Conservation (phyloP, 495 filamentous ascomycete species). For the Talaromyces borbonicus region DNA sequence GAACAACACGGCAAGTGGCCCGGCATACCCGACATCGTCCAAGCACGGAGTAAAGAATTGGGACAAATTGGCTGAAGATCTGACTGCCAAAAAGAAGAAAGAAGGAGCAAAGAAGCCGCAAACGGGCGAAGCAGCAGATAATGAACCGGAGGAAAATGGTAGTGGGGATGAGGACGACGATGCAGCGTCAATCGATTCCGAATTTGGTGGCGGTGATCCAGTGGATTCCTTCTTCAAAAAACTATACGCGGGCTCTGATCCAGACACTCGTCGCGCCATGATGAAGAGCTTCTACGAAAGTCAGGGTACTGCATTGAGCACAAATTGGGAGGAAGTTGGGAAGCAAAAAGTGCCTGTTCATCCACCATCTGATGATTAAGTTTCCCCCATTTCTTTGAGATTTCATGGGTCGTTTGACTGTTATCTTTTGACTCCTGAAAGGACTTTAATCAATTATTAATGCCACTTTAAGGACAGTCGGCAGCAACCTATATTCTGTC, state of each 20-base stretch:
- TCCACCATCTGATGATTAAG: slow-evolving; percentile 43
- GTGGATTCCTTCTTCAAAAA: slow-evolving; percentile 87
- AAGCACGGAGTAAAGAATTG: slow-evolving; percentile 78
- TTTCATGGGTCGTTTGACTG: too few species aligned
- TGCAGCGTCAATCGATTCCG: slow-evolving; percentile 39
- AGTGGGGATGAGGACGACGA: slow-evolving; percentile 33
- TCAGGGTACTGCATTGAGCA: slow-evolving; percentile 86
- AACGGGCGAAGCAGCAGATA: slow-evolving; percentile 11
- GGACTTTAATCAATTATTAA: too few species aligned
- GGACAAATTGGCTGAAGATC: slow-evolving; percentile 64
- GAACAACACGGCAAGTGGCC: slow-evolving; percentile 25
- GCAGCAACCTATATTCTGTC: too few species aligned
- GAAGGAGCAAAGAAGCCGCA: slow-evolving; percentile 8
- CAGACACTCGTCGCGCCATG: slow-evolving; percentile 84
- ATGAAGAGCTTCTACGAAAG: slow-evolving; percentile 95
- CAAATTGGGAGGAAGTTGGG: slow-evolving; percentile 81
- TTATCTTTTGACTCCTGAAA: too few species aligned
- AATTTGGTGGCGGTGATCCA: slow-evolving; percentile 58
- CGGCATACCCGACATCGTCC: slow-evolving; percentile 83
- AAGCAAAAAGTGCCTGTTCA: slow-evolving; percentile 59
- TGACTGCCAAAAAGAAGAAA: slow-evolving; percentile 38
- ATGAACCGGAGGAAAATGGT: slow-evolving; percentile 15
- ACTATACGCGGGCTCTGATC: slow-evolving; percentile 68
- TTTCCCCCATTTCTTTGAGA: neutral
- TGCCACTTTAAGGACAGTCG: too few species aligned